Evolutionary conservation across 2,329 filamentous ascomycete species (phyloP), one percentile per base, ranked within the genome.

Genomic region (Colletotrichum nymphaeae): DNA sequence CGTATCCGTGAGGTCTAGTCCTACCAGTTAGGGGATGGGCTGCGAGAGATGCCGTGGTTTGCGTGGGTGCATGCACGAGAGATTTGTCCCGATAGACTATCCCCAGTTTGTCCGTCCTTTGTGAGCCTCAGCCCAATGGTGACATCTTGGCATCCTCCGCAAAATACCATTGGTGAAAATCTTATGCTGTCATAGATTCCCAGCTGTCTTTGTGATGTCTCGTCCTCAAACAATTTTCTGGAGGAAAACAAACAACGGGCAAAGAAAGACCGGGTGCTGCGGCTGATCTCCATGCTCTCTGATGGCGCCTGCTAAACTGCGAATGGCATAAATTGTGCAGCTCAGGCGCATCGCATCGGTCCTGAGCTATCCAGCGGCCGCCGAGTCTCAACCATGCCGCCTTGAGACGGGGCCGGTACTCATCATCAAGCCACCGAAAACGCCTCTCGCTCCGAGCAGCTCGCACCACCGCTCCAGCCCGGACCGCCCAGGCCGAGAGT

Each of bases 31-130:
- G 22, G 30, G 63, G 42, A 55, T 37, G 63, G 42, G 64, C 69
- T 57, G 65, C 58, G 24, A 64, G 32, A 42, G 14, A 8, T 42
- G 37, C 37, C 37, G 37, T 42, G 37, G 37, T 42, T 19, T 42
- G 37, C 37, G 37, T 42, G 37, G 64, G 57, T 68, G 58, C 68
- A 72, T 72, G 69, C 57, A 68, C 24, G 49, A 68, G 37, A 58
- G 35, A 42, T 69, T 69, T 72, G 37, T 57, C 58, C 69, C 69
- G 69, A 72, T 16, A 30, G 65, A 52, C 69, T 72, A 63, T 72
- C 57, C 64, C 69, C 49, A 63, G 52, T 72, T 63, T 49, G 69
- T 63, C 22, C 52, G 12, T 57, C 57, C 35, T 59, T 49, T 24
- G 19, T 63, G 57, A 72, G 65, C 69, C 64, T 53, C 64, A 72